These are phyloP conservation scores for Cubamyces lactineus DNA, from an alignment of 768 basidiomycete species.

Conservation along the genomic window DNA sequence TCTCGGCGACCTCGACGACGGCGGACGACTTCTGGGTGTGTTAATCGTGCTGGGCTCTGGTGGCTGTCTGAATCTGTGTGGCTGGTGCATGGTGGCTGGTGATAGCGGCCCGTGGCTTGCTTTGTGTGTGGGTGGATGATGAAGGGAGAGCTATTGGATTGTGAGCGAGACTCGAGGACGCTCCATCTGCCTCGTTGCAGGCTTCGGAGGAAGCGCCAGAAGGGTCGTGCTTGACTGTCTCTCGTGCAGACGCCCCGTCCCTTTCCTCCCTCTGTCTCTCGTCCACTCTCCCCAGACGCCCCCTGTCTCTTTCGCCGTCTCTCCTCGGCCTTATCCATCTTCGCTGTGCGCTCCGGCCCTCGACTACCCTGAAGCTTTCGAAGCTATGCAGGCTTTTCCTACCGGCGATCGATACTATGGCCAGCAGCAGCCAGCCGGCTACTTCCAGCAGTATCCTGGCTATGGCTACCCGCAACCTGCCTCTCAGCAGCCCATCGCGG, in stretches of 20 bases:
- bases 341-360: constrained; percentile 11
- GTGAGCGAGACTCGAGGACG: constrained; percentile 16
- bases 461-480: constrained; percentile 23
- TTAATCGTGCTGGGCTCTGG: background rate
- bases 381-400: constrained; percentile 29
- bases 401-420: constrained; percentile 22
- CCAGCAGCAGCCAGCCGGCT: constrained; percentile 18
- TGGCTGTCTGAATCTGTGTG: background rate
- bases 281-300: background rate
- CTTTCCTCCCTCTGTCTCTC: background rate
- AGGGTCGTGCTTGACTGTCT: constrained; percentile 13
- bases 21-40: background rate
- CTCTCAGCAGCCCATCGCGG: constrained; percentile 15
- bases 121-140: constrained; percentile 9
- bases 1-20: background rate
- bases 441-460: constrained; percentile 25
- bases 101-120: background rate
- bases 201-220: constrained; percentile 33
- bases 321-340: background rate
- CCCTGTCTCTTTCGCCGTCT: constrained; percentile 11
- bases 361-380: background rate
- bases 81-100: background rate
- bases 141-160: background rate
- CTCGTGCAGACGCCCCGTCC: constrained; percentile 4
- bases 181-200: constrained; percentile 33